Base-by-base conservation (phyloP, 345 rosid species). In the Citrus sp. region DNA sequence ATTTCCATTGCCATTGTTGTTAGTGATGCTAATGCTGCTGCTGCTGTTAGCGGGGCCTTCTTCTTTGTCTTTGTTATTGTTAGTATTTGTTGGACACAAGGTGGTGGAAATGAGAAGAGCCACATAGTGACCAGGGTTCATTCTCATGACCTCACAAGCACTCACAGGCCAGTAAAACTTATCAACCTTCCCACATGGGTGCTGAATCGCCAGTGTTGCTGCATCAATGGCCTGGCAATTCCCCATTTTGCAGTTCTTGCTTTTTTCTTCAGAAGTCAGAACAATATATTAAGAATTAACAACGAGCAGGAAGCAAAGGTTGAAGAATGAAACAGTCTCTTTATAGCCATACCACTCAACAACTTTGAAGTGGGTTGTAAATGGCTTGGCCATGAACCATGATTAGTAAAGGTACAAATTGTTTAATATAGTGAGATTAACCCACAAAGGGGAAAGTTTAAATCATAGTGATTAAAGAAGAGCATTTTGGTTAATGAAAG, bases 201-300 rank as follows among this genome's bases (percentile, higher is more conserved):
- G 92, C 63, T 95, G 97, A 59, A 95, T 83, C 64, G 88, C 92
- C 34, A 95, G 84, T 6, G 90, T 89, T 18, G 94, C 92, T 38
- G 99, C 86, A 77, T 95, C 99, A 27, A 88, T 77, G 18, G 98
- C 97, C 81, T 95, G 99, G 74, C 99, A 95, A 46, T 95, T 95
- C 46, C 99, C 99, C 99, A 95, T 95, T 71, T 66, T 66, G 6
- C 55, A 19, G 27, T 37, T 34, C 5, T 42, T 40, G 28, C 51
- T 59, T 61, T 8, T 73, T 63, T 32, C 28, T 66, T 12, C n/a
- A 34, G 27, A 38, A 34, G 18, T 46, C 40, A 18, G 22, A 54
- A 18, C 16, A 54, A 54, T 65, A 7, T 7, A 7, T 18, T 1
- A 32, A 34, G 34, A 0, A 34, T 0, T 2, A 7, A 22, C 10